Percentiles rank a stretch among this genome's conserved stretches.
Evolutionary conservation across 495 filamentous ascomycete species (phyloP).

Genomic region (Clavariopsis aquatica): DNA sequence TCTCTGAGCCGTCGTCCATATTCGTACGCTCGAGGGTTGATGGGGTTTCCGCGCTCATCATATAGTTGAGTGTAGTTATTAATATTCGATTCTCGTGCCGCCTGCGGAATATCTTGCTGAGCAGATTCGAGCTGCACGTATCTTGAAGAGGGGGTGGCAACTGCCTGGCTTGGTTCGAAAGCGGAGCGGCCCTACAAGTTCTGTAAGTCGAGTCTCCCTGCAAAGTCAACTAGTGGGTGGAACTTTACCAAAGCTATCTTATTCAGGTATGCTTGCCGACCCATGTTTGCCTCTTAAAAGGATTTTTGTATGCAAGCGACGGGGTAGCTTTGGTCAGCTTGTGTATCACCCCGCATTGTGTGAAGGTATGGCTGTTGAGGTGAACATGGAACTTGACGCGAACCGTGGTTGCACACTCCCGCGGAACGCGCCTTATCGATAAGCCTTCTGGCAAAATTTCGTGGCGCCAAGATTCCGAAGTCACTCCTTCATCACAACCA

Average conservation of each 20-base stretch:
- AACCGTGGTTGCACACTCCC: not conserved
- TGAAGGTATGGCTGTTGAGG: not conserved
- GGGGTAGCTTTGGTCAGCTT: not conserved
- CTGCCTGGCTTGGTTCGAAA: constrained; percentile 21
- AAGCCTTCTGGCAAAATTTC: constrained; percentile 19
- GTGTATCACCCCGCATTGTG: not conserved
- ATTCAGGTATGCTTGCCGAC: constrained; percentile 38
- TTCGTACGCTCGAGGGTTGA: constrained; percentile 40
- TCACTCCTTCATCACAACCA: constrained; percentile 1
- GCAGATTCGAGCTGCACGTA: constrained; percentile 23
- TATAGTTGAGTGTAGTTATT: constrained; percentile 39
- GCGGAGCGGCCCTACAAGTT: constrained; percentile 9
- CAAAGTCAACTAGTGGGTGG: not conserved
- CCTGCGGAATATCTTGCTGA: constrained; percentile 6
- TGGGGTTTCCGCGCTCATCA: constrained; percentile 43
- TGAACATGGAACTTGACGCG: not conserved
- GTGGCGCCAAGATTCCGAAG: constrained; percentile 18
- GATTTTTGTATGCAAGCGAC: not conserved
- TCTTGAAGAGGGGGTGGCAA: constrained; percentile 8
- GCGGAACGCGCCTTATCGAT: constrained; percentile 16
- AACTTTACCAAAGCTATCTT: constrained; percentile 31
- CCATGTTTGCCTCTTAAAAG: constrained; percentile 26
- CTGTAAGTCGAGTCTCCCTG: not conserved
- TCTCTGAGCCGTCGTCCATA: constrained; percentile 37
- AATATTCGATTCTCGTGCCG: not conserved